Evolutionary conservation across 208 protist genomes (phyloP).

Genomic region (Wallacemonas rigidus): DNA sequence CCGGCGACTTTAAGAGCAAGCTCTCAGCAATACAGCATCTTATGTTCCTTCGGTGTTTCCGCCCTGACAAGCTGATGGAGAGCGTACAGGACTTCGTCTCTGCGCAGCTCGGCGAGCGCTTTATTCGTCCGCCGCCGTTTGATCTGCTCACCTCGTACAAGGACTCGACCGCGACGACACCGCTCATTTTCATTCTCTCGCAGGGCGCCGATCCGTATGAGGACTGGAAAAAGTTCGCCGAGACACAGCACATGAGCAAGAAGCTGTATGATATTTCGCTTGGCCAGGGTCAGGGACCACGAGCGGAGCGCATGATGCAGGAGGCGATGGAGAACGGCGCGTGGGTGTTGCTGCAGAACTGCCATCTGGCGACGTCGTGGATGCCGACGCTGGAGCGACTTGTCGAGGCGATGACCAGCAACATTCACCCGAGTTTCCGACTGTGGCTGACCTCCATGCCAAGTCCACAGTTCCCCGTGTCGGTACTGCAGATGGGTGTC

Average conservation of each 20-base stretch:
- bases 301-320: constrained; percentile 94
- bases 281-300: constrained; percentile 98
- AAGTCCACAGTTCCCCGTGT: constrained; percentile 95
- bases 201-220: constrained; percentile 97
- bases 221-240: constrained; percentile 96
- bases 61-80: constrained; percentile 97
- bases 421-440: constrained; percentile 96
- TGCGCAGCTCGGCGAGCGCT: constrained; percentile 90
- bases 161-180: constrained; percentile 90
- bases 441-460: constrained; percentile 99
- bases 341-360: constrained; percentile 98
- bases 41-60: constrained; percentile 95
- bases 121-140: constrained; percentile 97
- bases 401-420: constrained; percentile 87
- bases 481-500: constrained; percentile 98
- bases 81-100: constrained; percentile 95
- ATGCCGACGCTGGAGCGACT: constrained; percentile 97
- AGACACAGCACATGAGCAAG: constrained; percentile 95
- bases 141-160: constrained; percentile 95
- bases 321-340: constrained; percentile 94
- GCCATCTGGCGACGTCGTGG: constrained; percentile 97
- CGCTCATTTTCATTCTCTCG: constrained; percentile 98
- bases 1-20: constrained; percentile 70
- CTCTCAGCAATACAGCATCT: constrained; percentile 95
- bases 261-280: constrained; percentile 97